Evolutionary conservation across 169 alveolate genomes (phyloP), one percentile per base, ranked within the genome.

Genomic region (Cryptosporidium xiaoi): DNA sequence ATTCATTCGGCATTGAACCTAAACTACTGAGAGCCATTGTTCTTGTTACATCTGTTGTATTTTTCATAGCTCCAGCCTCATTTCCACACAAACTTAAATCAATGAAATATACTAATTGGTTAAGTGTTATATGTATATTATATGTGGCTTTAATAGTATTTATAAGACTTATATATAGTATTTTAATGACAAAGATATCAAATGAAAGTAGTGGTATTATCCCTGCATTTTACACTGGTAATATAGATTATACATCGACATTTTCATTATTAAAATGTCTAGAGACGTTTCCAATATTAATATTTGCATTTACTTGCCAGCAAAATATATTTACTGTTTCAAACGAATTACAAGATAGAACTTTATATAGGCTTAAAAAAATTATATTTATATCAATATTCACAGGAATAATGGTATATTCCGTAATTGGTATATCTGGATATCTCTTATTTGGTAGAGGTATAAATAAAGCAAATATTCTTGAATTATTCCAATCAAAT

Each of bases 241-340:
- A 77, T 31, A 24, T 77, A 2, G 71, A 58, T n/a, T 66, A 64
- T 29, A 27, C 40, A 15, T 55, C 77, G 5, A 67, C 83, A n/a
- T 66, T 53, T 71, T 51, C 66, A 16, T 7, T 83, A 12, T 46
- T 27, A 48, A 46, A 34, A 71, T 36, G 65, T 46, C 51, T 83
- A 2, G 65, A 77, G 31, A 77, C 87, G 29, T 77, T 77, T 60
- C 90, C 90, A 3, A 65, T 83, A 20, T 62, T 83, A 31, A 83
- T 83, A 20, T 83, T 83, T 66, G 83, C 90, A 36, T 83, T 83
- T 71, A 67, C 90, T 12, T 83, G 90, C 51, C 90, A 83, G 1
- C 90, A 83, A 29, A 83, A 83, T 33, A 62, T 83, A 3, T 83
- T 83, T 48, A 83, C 90, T 29, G 83, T 83, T 24, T 46, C 77